phyloP scores from a whole-genome alignment of 768 basidiomycete species.

The Xerocomellus amylosporus region DNA sequence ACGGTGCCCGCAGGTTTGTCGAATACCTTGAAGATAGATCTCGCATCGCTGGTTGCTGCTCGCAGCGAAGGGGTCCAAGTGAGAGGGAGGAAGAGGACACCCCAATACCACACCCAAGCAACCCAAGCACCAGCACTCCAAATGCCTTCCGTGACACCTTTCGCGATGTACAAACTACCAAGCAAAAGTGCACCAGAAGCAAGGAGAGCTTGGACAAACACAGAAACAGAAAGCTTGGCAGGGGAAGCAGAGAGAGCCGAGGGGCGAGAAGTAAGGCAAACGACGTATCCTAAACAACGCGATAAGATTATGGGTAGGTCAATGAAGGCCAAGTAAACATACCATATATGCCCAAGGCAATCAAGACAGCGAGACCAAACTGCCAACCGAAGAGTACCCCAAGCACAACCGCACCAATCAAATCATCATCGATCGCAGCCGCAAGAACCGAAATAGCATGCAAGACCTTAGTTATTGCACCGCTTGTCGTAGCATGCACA shows the following conservation, averaged over 20 bases:
- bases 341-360: conserved; percentile 77
- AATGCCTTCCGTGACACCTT: conserved; percentile 26
- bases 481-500: conserved; percentile 12
- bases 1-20: conserved; percentile 82
- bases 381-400: conserved; percentile 61
- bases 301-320: not conserved
- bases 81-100: conserved; percentile 35
- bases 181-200: conserved; percentile 78
- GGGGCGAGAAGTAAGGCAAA: conserved; percentile 8
- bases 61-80: conserved; percentile 48
- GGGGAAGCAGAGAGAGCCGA: conserved; percentile 9
- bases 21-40: conserved; percentile 74
- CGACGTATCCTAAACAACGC: conserved; percentile 16
- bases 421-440: conserved; percentile 80
- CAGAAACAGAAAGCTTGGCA: not conserved
- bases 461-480: conserved; percentile 17
- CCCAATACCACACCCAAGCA: conserved; percentile 33
- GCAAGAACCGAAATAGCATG: conserved; percentile 54
- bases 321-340: conserved; percentile 15
- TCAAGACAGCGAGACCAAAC: conserved; percentile 61
- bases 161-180: conserved; percentile 42
- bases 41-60: conserved; percentile 72
- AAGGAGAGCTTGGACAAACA: conserved; percentile 71
- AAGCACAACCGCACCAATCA: conserved; percentile 69
- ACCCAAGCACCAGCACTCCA: conserved; percentile 31